Evolutionary conservation across 1,284 basidiomycete genomes (phyloP).

Genomic region (Ceratobasidium sp.): DNA sequence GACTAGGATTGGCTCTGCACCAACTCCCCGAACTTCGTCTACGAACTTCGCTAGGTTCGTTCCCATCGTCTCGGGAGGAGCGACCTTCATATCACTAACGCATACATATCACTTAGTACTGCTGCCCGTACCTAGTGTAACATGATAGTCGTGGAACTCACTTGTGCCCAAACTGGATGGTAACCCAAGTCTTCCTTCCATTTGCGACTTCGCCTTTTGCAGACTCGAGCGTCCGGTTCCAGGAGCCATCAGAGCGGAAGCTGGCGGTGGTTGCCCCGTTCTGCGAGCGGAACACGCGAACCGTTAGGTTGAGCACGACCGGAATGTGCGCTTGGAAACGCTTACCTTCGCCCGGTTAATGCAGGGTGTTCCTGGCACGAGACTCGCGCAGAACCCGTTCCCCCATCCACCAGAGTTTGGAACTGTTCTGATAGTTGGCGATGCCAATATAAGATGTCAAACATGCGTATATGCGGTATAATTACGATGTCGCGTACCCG

Average conservation of each 20-base stretch:
- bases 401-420: constrained; percentile 49
- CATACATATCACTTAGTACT: neutral
- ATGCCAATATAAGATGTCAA: neutral
- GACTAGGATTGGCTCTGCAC: constrained; percentile 59
- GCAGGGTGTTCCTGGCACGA: constrained; percentile 54
- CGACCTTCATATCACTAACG: constrained; percentile 57
- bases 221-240: constrained; percentile 48
- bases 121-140: too few species aligned
- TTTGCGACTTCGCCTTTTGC: constrained; percentile 56
- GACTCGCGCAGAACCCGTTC: constrained; percentile 60
- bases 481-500: neutral
- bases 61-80: constrained; percentile 60
- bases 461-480: neutral
- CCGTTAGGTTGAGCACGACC: neutral
- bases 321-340: constrained; percentile 48
- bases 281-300: constrained; percentile 43
- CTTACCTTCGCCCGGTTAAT: constrained; percentile 51
- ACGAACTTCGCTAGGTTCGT: constrained; percentile 59
- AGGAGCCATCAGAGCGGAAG: constrained; percentile 57
- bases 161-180: constrained; percentile 62
- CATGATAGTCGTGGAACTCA: neutral
- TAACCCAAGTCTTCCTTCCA: constrained; percentile 57
- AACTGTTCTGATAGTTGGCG: constrained; percentile 47
- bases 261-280: constrained; percentile 60
- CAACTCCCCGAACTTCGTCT: constrained; percentile 54